Evolutionary conservation across 495 filamentous ascomycete genomes (phyloP), one percentile per base, ranked within the genome.

Genomic region (Alectoria sarmentosa): DNA sequence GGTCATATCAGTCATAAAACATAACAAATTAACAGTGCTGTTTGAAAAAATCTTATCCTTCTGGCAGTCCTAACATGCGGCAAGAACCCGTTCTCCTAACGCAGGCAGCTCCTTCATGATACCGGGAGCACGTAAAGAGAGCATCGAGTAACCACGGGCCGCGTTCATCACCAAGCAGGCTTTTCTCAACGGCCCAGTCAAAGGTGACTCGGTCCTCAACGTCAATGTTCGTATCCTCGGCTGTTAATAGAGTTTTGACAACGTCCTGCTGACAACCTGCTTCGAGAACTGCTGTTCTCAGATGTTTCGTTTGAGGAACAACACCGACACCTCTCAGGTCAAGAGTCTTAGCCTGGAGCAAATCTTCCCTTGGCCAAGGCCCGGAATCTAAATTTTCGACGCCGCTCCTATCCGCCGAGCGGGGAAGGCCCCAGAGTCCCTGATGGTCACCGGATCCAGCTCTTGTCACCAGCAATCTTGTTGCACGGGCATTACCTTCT

Each of bases 241-340:
- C 60, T 30, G 5, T 8, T 13, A 61, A 17, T 1, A 71, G 34
- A 8, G 39, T 32, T 26, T 55, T 14, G 21, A 71, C 30, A 0
- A 69, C 41, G 9, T 61, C 57, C 15, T 11, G 21, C 23, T 62
- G 38, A 39, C 69, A 69, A 1, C 61, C 67, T 28, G 42, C 54
- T 30, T 69, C 63, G 7, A 66, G 17, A 17, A 68, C 58, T 34
- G 65, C 63, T 37, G 39, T 57, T 13, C 65, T 62, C 7, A 72
- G 19, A 61, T 72, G 70, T 57, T 62, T 44, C 11, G 46, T 62
- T 8, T 17, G 58, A 15, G 66, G 58, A 1, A 59, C n/a, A 4
- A 70, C 38, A 9, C 69, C 65, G 21, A 56, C 59, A 38, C 44
- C 57, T 41, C 37, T 41, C 23, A 34, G 9, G 32, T 14, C 21